Evolutionary conservation across 176 grass and related monocot species (phyloP), one percentile per base, ranked within the genome.

Genomic region (Rhynchospora tenuis): DNA sequence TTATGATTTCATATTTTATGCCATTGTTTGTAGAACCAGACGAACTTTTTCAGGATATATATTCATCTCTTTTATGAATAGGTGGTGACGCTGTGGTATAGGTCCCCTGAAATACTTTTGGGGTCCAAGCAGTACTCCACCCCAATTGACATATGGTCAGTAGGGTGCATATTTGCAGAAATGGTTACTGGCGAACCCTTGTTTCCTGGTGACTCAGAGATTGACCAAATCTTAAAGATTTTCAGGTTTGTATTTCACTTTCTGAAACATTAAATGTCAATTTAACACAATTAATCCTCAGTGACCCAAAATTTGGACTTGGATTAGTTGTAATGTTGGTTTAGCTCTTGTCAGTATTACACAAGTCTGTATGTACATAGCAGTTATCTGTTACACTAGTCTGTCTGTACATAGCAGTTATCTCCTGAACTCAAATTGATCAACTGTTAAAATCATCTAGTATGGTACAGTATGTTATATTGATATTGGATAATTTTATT

Each of bases 141-240:
- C 38, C 92, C 95, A 79, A 89, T 98, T 83, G 92, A 98, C 43
- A 65, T 98, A 69, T 98, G 95, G 95, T 98, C 95, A 44, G 89
- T 94, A 75, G 95, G 95, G 64, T 98, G 95, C 85, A 92, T 98
- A 85, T 98, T 98, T 80, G 95, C 95, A 75, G 95, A 98, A 86
- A 98, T 98, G 95, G 87, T 94, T 77, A 94, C 90, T 48, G 89
- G 89, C 56, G 88, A 79, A 66, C 86, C 95, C 58, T 81, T 98
- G 14, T 98, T 98, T 83, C 92, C 95, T 81, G 95, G 95, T 15
- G 90, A 94, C 65, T 98, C 92, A 83, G 92, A 98, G 71, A 98
- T 98, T 80, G 95, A 98, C 79, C 90, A 98, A 81, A 71, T 98
- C 42, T 93, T 98, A 55, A 95, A 93, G 85, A 98, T 98, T 82